Base-by-base conservation (phyloP, 345 rosid species). In the Hibiscus trionum region DNA sequence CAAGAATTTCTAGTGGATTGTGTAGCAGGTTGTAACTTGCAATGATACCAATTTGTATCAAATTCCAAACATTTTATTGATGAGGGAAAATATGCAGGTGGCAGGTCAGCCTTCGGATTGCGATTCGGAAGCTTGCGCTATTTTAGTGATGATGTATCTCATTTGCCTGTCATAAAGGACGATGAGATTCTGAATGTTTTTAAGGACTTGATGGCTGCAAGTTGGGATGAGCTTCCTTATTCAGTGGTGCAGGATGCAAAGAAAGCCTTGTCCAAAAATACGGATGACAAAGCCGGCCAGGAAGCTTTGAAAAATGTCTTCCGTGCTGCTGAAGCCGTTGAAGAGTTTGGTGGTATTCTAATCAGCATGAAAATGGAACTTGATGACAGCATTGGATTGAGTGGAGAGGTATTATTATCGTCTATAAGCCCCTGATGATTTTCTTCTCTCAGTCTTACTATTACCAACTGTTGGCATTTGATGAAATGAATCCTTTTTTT, bases 281-380 rank as follows among this genome's bases (percentile, higher is more conserved):
- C 87, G 0, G 89, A 89, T 70, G 97, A 95, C 73, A 82, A 88
- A 79, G 79, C 84, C 69, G 96, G 91, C 60, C 91, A 89, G 81
- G 99, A 90, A 78, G 77, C 75, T 39, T 74, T 95, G 81, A 79
- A 59, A 62, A 95, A 83, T 69, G 90, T 90, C 72, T 85, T 88
- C 47, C 73, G 89, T 52, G 86, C 99, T 52, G 97, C 96, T 69
- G 96, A 92, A 82, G 99, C 97, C 16, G 96, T 84, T 57, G 96
- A 95, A 78, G 96, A 92, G 74, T 92, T 95, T 60, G 75, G 84
- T 66, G 97, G 93, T 62, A 82, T 85, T 73, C 80, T 95, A 42
- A 87, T 82, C 27, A 81, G 90, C 69, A 55, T 95, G 10, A 90
- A 90, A 77, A 87, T 92, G 96, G 97, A 90, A 71, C 84, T 95